Conservation (phyloP, 108 stramenopile species). For the Aurantiochytrium sp. region DNA sequence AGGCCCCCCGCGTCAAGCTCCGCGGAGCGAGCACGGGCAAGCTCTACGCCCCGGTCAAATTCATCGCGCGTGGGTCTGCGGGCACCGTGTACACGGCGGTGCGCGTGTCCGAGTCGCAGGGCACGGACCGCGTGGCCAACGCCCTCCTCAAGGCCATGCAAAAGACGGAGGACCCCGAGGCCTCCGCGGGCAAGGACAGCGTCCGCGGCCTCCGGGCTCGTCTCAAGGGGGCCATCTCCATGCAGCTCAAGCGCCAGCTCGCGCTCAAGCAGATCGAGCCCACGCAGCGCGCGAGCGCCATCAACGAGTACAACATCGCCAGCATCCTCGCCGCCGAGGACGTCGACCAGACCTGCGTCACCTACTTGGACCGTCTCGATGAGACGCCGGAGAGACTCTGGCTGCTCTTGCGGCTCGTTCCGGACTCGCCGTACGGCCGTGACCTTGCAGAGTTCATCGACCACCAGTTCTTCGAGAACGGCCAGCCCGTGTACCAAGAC, state of each 20-base stretch:
- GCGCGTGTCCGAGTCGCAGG: not conserved
- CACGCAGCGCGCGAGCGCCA: not conserved
- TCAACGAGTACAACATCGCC: not conserved
- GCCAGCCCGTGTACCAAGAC: not conserved
- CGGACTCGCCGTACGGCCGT: not conserved
- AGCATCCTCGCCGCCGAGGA: not conserved
- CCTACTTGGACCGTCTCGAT: not conserved
- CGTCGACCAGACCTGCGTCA: not conserved
- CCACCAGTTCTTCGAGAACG: not conserved
- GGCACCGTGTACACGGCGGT: slow-evolving; percentile 6
- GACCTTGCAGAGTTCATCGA: not conserved
- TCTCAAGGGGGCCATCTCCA: not conserved
- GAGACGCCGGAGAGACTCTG: not conserved
- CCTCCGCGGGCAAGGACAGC: not conserved
- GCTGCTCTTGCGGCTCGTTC: not conserved
- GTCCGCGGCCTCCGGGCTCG: too few species aligned
- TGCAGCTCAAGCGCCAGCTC: slow-evolving; percentile 23
- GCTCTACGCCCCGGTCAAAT: not conserved
- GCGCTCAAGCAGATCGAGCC: not conserved
- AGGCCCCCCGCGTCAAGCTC: not conserved
- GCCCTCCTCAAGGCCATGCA: not conserved
- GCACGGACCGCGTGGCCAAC: not conserved
- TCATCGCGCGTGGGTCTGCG: not conserved
- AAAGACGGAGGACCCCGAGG: not conserved
- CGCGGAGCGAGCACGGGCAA: not conserved